Base-by-base conservation (phyloP, 768 basidiomycete species). In the Mycena galericulata region DNA sequence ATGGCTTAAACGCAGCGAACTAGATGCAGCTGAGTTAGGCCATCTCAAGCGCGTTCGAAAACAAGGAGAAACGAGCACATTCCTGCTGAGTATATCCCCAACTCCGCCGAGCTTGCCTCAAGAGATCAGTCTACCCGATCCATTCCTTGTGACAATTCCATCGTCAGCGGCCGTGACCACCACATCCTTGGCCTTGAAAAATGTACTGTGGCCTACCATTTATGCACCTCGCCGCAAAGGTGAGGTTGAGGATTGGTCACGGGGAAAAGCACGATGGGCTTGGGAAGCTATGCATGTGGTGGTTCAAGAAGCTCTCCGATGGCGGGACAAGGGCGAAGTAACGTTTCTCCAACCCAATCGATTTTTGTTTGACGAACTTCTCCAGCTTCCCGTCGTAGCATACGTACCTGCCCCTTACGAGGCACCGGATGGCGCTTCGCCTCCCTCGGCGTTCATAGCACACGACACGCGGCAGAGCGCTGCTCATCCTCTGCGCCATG, bases 121-220 rank as follows among this genome's bases (percentile, higher is more conserved):
- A 2, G 81, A 83, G 22, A 75, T 89, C 1, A 72, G 76, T n/a
- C 78, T 91, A 3, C 75, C 83, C 0, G 65, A 75, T 34, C 92
- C 92, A 1, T 92, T 91, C 76, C 77, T 81, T 17, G 71, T 89
- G 14, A 72, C 80, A 1, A 93, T 96, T 1, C 96, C 97, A 1
- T 78, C 81, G 32, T 83, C 85, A 17, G 84, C 90, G 14, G 95
- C 95, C 0, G 81, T 91, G 5, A 95, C 94, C 0, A 81, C 81
- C 0, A 82, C 84, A 17, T 92, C 95, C 9, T 82, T 95, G 24
- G 76, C 79, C 46, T 76, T 89, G 36, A 96, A 97, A 79, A 85
- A 87, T 41, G 77, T 85, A 1, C 79, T 94, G n/a, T 99, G 97
- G 97, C 97, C 97, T 10, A 93, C 93, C 14, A 80, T 89, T 17